phyloP scores from a whole-genome alignment of 2,329 filamentous ascomycete species.

The Metarhizium sp. region DNA sequence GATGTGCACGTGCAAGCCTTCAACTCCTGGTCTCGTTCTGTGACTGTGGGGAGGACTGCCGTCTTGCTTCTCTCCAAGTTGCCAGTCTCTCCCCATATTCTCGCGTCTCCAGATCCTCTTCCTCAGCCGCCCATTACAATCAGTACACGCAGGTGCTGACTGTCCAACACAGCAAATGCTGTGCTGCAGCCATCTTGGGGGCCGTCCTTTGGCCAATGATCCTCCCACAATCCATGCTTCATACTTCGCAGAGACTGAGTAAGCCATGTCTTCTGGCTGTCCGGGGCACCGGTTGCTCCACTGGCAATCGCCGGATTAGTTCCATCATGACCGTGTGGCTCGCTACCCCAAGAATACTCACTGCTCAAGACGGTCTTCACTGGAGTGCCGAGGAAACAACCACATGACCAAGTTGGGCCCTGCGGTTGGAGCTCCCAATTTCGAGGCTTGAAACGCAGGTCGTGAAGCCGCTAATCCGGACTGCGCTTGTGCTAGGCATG shows the following conservation, averaged over 20 bases:
- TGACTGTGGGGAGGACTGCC: no score
- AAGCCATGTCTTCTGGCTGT: not conserved
- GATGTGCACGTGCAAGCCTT: not conserved
- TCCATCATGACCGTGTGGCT: no score
- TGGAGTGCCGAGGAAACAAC: no score
- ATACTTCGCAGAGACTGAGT: not conserved
- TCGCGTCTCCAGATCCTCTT: no score
- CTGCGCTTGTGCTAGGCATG: not conserved
- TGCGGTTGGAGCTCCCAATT: no score
- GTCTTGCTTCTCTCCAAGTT: no score
- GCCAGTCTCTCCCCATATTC: no score
- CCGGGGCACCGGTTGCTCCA: not conserved
- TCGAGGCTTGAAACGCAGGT: not conserved
- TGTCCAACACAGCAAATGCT: not conserved
- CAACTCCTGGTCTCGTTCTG: no score
- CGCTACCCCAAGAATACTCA: not conserved
- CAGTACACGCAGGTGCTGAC: not conserved
- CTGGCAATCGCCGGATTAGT: conserved; percentile 2
- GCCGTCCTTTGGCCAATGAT: not conserved
- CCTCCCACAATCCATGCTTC: not conserved
- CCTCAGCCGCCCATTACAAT: not conserved
- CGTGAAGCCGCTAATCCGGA: not conserved
- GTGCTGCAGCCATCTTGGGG: not conserved
- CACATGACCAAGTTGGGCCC: no score
- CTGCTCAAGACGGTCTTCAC: no score